These are phyloP conservation scores for Geotrichum aggregatum DNA, from an alignment of 1,139 yeast genomes.

Conservation along the genomic window DNA sequence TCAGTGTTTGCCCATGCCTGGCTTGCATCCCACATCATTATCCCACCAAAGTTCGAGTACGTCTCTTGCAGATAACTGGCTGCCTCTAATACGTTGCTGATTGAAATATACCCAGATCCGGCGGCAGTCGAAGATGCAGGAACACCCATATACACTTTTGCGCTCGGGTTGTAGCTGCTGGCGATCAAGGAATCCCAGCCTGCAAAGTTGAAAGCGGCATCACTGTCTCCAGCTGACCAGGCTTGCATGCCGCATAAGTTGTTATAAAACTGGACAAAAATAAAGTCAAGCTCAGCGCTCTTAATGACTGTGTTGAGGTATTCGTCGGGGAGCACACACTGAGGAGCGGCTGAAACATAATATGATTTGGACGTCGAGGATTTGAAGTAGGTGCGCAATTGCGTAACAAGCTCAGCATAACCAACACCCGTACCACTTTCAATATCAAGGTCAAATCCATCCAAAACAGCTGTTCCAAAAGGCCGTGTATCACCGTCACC, in stretches of 20 bases:
- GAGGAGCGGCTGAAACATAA: slow-evolving; percentile 91
- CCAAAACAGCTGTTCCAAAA: slow-evolving; percentile 62
- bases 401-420: slow-evolving; percentile 49
- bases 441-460: slow-evolving; percentile 70
- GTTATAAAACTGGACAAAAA: slow-evolving; percentile 90
- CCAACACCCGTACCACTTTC: slow-evolving; percentile 53
- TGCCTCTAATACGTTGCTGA: slow-evolving; percentile 22
- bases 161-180: slow-evolving; percentile 59
- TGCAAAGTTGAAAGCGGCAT: slow-evolving; percentile 65
- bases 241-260: slow-evolving; percentile 58
- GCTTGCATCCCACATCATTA: slow-evolving; percentile 89
- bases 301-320: slow-evolving; percentile 66
- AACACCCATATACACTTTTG: slow-evolving; percentile 62
- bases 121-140: slow-evolving; percentile 73
- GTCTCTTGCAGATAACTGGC: slow-evolving; percentile 37
- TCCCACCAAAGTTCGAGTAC: slow-evolving; percentile 66
- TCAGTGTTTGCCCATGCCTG: slow-evolving; percentile 57
- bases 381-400: slow-evolving; percentile 54
- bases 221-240: slow-evolving; percentile 1
- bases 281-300: slow-evolving; percentile 68
- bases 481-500: slow-evolving; percentile 65
- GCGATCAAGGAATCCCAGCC: slow-evolving; percentile 74
- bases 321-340: slow-evolving; percentile 89
- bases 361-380: slow-evolving; percentile 46
- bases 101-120: slow-evolving; percentile 60